Evolutionary conservation across 2,329 filamentous ascomycete species (phyloP).

Genomic region (Fusarium sp.): DNA sequence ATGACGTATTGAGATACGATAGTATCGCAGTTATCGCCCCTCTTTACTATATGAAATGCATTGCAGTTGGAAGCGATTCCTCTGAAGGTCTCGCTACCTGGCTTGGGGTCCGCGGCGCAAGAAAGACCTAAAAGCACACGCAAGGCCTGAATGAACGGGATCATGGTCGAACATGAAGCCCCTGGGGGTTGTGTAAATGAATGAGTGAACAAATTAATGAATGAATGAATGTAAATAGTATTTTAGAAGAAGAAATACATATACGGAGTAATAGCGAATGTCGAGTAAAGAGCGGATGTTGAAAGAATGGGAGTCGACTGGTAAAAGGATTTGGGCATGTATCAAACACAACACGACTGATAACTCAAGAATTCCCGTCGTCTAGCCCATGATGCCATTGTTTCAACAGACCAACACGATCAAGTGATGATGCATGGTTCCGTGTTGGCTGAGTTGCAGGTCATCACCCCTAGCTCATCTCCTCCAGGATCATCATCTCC

Average conservation of each 20-base stretch:
- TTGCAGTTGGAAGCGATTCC: neutral
- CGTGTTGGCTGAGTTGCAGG: neutral
- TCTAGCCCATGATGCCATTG: neutral
- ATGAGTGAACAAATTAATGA: neutral
- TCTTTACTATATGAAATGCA: neutral
- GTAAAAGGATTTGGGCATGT: neutral
- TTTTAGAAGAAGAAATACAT: neutral
- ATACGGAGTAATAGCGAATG: neutral
- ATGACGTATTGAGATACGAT: neutral
- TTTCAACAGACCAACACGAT: neutral
- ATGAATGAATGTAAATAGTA: neutral
- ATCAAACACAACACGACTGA: neutral
- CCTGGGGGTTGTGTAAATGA: neutral
- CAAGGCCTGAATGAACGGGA: neutral
- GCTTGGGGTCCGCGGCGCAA: neutral
- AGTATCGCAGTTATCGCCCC: neutral
- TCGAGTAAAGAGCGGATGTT: neutral
- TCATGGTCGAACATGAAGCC: neutral
- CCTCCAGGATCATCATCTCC: neutral
- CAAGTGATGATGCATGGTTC: neutral
- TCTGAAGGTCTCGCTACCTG: neutral
- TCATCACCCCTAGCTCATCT: neutral
- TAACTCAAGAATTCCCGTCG: neutral
- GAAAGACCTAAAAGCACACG: neutral
- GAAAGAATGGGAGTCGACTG: neutral